phyloP scores from a whole-genome alignment of 2,329 filamentous ascomycete genomes.

The Graphilbum fragrans region DNA sequence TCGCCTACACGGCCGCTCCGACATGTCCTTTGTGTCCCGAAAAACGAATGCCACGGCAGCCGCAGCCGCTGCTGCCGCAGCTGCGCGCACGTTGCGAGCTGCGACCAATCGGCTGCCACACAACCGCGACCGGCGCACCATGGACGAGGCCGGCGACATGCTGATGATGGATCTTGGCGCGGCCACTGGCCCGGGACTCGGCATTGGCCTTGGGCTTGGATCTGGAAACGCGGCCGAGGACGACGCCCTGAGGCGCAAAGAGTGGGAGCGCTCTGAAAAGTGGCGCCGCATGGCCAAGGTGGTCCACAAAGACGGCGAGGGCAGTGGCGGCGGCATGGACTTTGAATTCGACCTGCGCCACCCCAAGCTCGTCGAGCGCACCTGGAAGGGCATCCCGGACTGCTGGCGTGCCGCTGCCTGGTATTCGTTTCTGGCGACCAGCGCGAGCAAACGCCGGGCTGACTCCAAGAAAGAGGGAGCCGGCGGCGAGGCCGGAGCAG shows the following conservation, averaged over 20 bases:
- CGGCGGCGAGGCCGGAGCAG: not conserved
- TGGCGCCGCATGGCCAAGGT: constrained; percentile 56
- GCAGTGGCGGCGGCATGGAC: constrained; percentile 32
- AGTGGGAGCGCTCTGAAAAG: constrained; percentile 51
- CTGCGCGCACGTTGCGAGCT: constrained; percentile 42
- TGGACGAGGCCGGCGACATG: constrained; percentile 58
- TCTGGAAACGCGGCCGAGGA: constrained; percentile 44
- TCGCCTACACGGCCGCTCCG: not conserved
- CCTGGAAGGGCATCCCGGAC: constrained; percentile 97
- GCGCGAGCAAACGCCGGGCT: constrained; percentile 39
- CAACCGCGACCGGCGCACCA: constrained; percentile 46
- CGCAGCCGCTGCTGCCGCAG: constrained; percentile 23
- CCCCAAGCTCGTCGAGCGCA: constrained; percentile 77
- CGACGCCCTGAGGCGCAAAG: constrained; percentile 47
- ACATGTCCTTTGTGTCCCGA: not conserved
- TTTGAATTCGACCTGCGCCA: constrained; percentile 73
- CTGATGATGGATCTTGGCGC: constrained; percentile 38
- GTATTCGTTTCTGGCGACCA: constrained; percentile 80
- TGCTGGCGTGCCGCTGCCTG: constrained; percentile 88
- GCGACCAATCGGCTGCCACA: constrained; percentile 48
- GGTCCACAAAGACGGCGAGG: constrained; percentile 21
- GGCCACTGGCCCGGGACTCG: constrained; percentile 16
- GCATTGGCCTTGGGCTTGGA: constrained; percentile 20
- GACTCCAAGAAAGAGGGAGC: not conserved
- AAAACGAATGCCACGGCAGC: not conserved